phyloP scores from a whole-genome alignment of 2,329 filamentous ascomycete species.

The Penicillium polonicum region DNA sequence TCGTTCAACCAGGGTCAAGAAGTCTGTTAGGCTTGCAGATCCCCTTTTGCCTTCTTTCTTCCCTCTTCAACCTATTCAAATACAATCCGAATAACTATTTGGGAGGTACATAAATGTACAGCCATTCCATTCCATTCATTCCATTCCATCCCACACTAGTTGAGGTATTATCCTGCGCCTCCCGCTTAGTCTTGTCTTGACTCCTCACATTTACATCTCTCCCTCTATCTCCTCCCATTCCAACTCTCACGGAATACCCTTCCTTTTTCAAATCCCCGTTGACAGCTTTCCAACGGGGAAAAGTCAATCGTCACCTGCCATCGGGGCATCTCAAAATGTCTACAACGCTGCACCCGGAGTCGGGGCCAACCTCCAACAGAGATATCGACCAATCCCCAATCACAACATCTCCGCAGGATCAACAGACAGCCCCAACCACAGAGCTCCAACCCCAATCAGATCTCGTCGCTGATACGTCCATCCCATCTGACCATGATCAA shows the following conservation, averaged over 20 bases:
- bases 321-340: conserved; percentile 23
- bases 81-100: neutral
- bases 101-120: neutral
- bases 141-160: conserved; percentile 9
- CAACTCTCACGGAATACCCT: neutral
- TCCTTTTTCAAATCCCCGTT: neutral
- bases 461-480: conserved; percentile 11
- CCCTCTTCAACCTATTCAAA: neutral
- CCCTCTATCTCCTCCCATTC: conserved; percentile 5
- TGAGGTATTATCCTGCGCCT: conserved; percentile 15
- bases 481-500: conserved; percentile 12
- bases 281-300: conserved; percentile 2
- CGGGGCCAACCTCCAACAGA: conserved; percentile 22
- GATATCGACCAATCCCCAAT: conserved; percentile 12
- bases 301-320: conserved; percentile 16
- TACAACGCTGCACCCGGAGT: conserved; percentile 25
- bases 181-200: conserved; percentile 18
- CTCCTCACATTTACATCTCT: conserved; percentile 24
- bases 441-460: conserved; percentile 10
- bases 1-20: neutral
- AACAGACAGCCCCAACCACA: conserved; percentile 4
- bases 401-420: conserved; percentile 16
- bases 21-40: conserved; percentile 6
- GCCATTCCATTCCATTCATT: neutral
- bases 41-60: conserved; percentile 8